Base-by-base conservation (phyloP, 352 stramenopile genomes). In the Pythium graminicola region DNA sequence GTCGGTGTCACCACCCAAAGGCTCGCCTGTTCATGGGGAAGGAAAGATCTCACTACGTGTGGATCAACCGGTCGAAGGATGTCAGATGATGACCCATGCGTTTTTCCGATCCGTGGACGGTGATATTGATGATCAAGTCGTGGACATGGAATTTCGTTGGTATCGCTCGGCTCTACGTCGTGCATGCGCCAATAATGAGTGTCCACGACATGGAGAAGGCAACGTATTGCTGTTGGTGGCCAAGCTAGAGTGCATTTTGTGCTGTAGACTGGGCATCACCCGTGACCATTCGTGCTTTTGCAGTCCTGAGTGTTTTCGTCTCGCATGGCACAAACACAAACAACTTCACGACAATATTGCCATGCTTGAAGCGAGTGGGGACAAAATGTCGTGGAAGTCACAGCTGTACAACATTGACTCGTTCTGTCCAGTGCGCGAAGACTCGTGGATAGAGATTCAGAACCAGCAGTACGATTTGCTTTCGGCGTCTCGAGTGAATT, bases 1-100 rank as follows among this genome's bases (percentile, higher is more conserved):
- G 10, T 68, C 60, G 1, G 44, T 68, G 49, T 68, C 60, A n/a
- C 60, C 60, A 17, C 60, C 54, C 3, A 72, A 69, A 38, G 65
- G 64, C n/a, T 76, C 65, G 0, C 68, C 68, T 6, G 55, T 72
- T 14, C 63, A 69, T 31, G 61, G 64, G 9, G 67, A 78, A 58
- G 62, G 62, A 22, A 64, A 66, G 39, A 71, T 78, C 26, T 78
- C 69, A 16, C 23, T 78, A 44, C 65, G 69, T 17, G 65, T 78
- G n/a, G 69, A 78, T 42, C 69, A 78, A 41, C 69, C 69, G n/a
- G 67, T 78, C 10, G 63, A 78, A 26, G 56, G 58, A 19, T 78
- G 69, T 33, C 54, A 69, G 31, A 62, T 78, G 43, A 62, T 59
- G 51, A 69, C 66, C 20, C 69, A 78, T 36, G 64, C 67, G 27